Percentiles rank a stretch among this genome's conserved stretches.
These are phyloP conservation scores for Porphyra umbilicalis DNA, from an alignment of 31 red algal genomes.

Conservation along the genomic window DNA sequence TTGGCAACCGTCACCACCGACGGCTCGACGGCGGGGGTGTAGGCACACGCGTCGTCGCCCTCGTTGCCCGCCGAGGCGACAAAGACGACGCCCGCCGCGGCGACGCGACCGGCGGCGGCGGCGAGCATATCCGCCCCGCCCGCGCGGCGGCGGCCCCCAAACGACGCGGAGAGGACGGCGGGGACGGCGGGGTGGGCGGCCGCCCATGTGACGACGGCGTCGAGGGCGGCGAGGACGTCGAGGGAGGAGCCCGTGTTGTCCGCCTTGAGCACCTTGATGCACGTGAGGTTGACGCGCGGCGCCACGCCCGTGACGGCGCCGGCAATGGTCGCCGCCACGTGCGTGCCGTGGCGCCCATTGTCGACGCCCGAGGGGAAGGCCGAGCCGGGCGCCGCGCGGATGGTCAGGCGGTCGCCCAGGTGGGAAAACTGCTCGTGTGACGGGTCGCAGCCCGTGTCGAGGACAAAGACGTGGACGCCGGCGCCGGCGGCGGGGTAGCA, in stretches of 20 bases:
- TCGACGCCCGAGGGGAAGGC: too few relatives aligned
- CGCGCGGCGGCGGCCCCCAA: neutral
- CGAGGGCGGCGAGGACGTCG: neutral
- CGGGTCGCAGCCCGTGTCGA: too few relatives aligned
- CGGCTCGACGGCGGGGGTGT: neutral
- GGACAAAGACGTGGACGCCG: too few relatives aligned
- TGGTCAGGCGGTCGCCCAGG: too few relatives aligned
- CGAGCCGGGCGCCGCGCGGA: too few relatives aligned
- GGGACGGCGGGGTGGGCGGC: neutral
- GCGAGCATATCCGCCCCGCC: neutral
- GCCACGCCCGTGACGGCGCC: too few relatives aligned
- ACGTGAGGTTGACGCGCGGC: too few relatives aligned
- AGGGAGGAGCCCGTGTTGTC: neutral
- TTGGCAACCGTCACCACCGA: neutral
- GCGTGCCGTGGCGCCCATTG: too few relatives aligned
- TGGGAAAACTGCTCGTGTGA: too few relatives aligned
- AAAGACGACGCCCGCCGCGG: neutral
- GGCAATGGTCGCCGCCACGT: too few relatives aligned
- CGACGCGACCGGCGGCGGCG: neutral
- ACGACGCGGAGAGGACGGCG: neutral
- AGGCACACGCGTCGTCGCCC: neutral
- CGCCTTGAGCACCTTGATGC: neutral
- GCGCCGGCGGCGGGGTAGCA: too few relatives aligned
- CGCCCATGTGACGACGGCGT: neutral
- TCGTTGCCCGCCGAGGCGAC: neutral